Base-by-base conservation (phyloP, 805 yeast genomes). In the Metschnikowia colocasiae region DNA sequence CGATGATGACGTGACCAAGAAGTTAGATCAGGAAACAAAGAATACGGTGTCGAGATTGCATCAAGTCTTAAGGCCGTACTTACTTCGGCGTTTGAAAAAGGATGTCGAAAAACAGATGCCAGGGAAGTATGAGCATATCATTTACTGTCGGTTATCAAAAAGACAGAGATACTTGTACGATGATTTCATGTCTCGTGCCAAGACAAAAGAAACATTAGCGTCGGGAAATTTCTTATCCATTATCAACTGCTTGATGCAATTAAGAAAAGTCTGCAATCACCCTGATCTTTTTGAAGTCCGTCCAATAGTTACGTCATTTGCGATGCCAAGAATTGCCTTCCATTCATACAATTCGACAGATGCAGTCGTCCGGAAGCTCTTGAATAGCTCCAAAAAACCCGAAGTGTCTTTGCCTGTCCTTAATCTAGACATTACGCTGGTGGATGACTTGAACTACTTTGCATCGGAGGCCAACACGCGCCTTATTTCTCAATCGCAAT, bases 21-120 rank as follows among this genome's bases (percentile, higher is more conserved):
- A 58, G 16, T 79, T 83, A 56, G 87, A 83, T 59, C 76, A 71
- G 16, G 98, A 94, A 59, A 89, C 98, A 0, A 79, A 79, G 51
- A 80, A 82, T 51, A 91, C 97, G 0, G 96, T 94, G 26, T 73
- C 87, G 10, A 86, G 95, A 60, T 74, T 94, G 46, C 99, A 94
- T 67, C 95, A 89, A 63, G 96, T 94, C 18, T 71, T 94, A 55
- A 79, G 99, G 53, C 99, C 99, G 0, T 94, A 92, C 59, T 70
- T 94, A 33, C 71, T 94, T 50, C 81, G 99, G 63, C 82, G 99
- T 54, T 76, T 94, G 60, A 94, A 94, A 63, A 89, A 87, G 18
- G 99, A 94, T 66, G 99, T 94, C 12, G 99, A 94, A 59, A 90
- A 92, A 60, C 99, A 94, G 66, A 94, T 94, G 99, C 99, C 99